Base-by-base conservation (phyloP, 768 basidiomycete genomes). In the Scleroderma bovista region DNA sequence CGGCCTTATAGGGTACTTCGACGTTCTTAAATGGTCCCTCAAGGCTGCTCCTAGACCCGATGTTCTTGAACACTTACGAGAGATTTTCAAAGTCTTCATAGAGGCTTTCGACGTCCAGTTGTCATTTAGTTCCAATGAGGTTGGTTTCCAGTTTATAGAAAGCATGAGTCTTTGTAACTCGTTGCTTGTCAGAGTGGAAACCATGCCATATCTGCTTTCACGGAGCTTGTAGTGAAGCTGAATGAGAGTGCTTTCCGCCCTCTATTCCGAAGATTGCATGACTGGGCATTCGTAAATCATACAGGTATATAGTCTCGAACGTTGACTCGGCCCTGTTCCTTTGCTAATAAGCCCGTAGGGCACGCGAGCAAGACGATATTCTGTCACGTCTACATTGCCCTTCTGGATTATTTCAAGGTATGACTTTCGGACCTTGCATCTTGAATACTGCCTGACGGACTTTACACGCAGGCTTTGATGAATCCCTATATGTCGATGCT, bases 211-310 rank as follows among this genome's bases (percentile, higher is more conserved):
- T 64, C 76, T 2, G 85, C 93, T 0, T 97, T 96, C 76, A 75
- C 85, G 11, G 90, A 95, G 65, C 72, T 97, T 9, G 88, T 93
- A 11, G 81, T 91, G 47, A 97, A 97, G 67, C 74, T 99, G 47
- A 96, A 94, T 60, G 96, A 98, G 58, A 80, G 81, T 0, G 78
- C 86, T 0, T 98, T 99, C 81, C 79, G 83, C 54, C 93, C 95
- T 1, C 71, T 97, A 15, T 95, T 97, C 78, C 83, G 93, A 48
- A 83, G 84, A 47, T 67, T 94, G 50, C 93, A 90, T 60, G 96
- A 99, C 63, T 99, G 96, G 96, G 93, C 93, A 0, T 93, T 93
- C 59, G 77, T 75, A 1, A 72, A 73, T 50, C 77, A 76, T 24
- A 60, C 61, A 22, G 67, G 82, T 83, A 59, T 29, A 74, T 66